Evolutionary conservation across 2,329 filamentous ascomycete species (phyloP), one percentile per base, ranked within the genome.

Genomic region (Paraphoma chrysanthemicola): DNA sequence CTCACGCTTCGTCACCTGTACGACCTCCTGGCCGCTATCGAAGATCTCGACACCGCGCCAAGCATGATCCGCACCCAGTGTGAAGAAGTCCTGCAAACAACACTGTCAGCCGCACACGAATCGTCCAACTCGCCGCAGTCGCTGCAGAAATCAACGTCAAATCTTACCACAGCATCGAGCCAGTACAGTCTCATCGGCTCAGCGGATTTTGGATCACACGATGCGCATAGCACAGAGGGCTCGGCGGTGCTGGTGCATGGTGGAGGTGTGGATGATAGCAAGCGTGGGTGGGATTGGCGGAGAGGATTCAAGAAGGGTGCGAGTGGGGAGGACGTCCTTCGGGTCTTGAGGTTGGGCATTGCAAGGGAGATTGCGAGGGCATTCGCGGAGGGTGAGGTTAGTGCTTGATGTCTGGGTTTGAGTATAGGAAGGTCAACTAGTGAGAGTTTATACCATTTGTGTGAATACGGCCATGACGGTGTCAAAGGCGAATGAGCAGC

Each of bases 21-120:
- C 64, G 83, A 83, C 16, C 81, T 95, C 23, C 86, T 95, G 57
- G 90, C 90, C 63, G 90, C 91, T 0, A 84, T 93, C 49, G 91
- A 95, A 75, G 91, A 95, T 72, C 80, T 94, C 14, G 84, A 94
- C 74, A 91, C 91, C 0, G 89, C 95, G 14, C 85, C 88, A 6
- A 84, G 86, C 16, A 85, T 89, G 48, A 88, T 96, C 7, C 92
- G 89, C 70, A 80, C 83, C 0, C 88, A 90, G 23, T 92, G 90
- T 71, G 89, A 92, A 62, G 90, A 92, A 68, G 94, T 93, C 71
- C 87, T 96, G 71, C 81, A 86, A 59, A 86, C 92, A 1, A 90
- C 93, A 6, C 79, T 96, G 18, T 81, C 87, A n/a, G 89, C 90
- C 6, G 87, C 85, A 14, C 86, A 88, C 46, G 88, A 68, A 12